Base-by-base conservation (phyloP, 176 grass and related monocot genomes). In the Ananas comosus region DNA sequence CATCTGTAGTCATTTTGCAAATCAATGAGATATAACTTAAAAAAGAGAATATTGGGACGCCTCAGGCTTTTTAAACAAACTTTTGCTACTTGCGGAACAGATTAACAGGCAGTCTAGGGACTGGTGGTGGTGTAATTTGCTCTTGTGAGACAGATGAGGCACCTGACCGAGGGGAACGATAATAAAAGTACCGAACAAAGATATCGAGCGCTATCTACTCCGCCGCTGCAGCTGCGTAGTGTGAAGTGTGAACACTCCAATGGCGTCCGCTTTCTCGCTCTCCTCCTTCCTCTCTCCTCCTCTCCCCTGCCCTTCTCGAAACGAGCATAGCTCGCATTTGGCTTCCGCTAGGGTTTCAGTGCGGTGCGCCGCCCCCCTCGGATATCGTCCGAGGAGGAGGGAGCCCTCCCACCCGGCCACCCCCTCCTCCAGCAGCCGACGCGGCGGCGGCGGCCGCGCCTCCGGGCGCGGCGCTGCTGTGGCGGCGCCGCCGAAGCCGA, bases 251-350 rank as follows among this genome's bases (percentile, higher is more conserved):
- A 21, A 16, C 17, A 63, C 64, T 28, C 64, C 11, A 12, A 42
- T 67, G 24, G 24, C 64, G 12, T 48, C 64, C 24, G 24, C 64
- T 11, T 67, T 0, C 4, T 67, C 64, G 7, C 24, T 67, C 64
- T 49, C 64, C 29, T 47, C 64, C 64, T 67, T 67, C 64, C 2
- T 13, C 12, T 67, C 64, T 67, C 64, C 64, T 33, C 29, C 56
- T 61, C 17, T 22, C 56, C 16, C 56, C 56, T 22, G 1, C 29
- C 64, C 29, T 12, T 47, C 24, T 23, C 64, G 25, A 49, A 28
- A 13, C 12, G 25, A n/a, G 12, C 27, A 49, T 14, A 47, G 11
- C 25, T 16, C 23, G 14, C n/a, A n/a, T n/a, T n/a, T n/a, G 4
- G 11, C 27, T 47, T 48, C 64, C 64, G 25, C 64, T 33, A 33